Base-by-base conservation (phyloP, 1,284 basidiomycete genomes). In the Apiotrichum brassicae region DNA sequence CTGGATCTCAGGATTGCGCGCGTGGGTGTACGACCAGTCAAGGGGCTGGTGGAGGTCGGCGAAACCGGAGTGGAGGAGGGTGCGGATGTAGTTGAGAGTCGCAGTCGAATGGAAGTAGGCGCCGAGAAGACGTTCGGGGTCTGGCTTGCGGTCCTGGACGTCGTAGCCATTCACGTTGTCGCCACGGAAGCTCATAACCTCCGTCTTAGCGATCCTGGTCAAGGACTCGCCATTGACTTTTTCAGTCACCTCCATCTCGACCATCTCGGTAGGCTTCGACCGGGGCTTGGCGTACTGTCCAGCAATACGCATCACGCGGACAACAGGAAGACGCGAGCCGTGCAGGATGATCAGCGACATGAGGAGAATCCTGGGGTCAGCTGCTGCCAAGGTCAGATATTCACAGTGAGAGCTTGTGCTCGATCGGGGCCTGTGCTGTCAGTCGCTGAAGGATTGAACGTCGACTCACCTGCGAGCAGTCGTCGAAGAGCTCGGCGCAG, bases 261-360 rank as follows among this genome's bases (percentile, higher is more conserved):
- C 70, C 33, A 80, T 82, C 69, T 98, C 94, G 19, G 82, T 91
- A 5, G 79, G 77, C 63, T 87, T 94, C 64, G 86, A 91, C 49
- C 94, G 79, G 0, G 94, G 94, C 72, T 97, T 97, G 26, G 92
- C 94, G 62, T 97, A 97, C 71, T 97, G 94, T 1, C 92, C 92
- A 1, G 91, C 92, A 60, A 95, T 94, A 24, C 92, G 81, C 6
- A 89, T 89, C 55, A 95, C 83, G 14, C 92, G 83, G 37, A 94
- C 88, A 32, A 95, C 85, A n/a, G 91, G 92, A 28, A 89, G 76
- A 42, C 92, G 84, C 16, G 84, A 87, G 47, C 91, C 93, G 86
- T 91, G 94, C 53, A 95, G 83, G 58, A 95, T 81, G 60, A 98
- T 90, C 40, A 98, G 79, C 16, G 90, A 94, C 79, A 97, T 95